Conservation (phyloP, 202 grass and related monocot genomes). For the Panicum hallii region DNA sequence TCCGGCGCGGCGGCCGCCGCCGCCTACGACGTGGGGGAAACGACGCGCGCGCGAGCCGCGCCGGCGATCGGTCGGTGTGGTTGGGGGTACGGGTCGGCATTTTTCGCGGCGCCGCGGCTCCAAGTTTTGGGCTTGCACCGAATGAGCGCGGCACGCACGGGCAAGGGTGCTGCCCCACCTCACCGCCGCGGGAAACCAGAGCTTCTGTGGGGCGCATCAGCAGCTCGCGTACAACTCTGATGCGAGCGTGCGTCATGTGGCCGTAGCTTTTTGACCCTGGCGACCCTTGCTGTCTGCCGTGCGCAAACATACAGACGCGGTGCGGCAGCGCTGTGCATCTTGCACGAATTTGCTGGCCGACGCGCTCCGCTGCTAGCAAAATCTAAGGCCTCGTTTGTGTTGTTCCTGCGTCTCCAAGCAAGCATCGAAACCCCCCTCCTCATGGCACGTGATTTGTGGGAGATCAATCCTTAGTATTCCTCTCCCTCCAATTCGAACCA, state of each 20-base stretch:
- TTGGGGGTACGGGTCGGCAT: background rate
- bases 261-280: constrained; percentile 38
- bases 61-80: background rate
- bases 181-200: background rate
- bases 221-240: constrained; percentile 1
- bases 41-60: no score
- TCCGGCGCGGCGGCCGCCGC: background rate
- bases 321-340: no score
- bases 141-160: background rate
- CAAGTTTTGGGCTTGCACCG: background rate
- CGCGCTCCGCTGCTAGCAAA: no score
- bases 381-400: no score
- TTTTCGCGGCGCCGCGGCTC: no score
- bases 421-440: no score
- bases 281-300: background rate
- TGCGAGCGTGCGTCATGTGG: background rate
- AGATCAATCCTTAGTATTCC: no score
- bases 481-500: no score
- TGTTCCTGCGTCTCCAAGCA: no score
- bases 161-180: background rate
- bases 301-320: background rate
- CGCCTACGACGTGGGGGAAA: background rate
- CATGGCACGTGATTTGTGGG: no score
- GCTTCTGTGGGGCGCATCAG: constrained; percentile 28
- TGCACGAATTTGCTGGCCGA: no score